Conservation (phyloP, 2,329 filamentous ascomycete species). For the Calonectria fujianensis region DNA sequence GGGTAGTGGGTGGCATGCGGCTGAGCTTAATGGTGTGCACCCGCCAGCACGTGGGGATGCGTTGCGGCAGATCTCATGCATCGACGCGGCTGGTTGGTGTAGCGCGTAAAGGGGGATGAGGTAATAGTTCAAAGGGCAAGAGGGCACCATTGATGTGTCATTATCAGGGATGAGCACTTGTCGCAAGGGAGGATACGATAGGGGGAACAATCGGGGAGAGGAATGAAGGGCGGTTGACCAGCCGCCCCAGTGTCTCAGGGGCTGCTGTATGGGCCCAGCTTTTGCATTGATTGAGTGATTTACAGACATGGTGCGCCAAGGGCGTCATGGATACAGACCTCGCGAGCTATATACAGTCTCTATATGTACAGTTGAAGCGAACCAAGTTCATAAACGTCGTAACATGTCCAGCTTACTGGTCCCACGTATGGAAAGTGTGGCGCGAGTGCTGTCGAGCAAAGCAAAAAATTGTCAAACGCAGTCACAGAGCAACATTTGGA, state of each 20-base stretch:
- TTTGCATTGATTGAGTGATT: conserved; percentile 8
- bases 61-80: conserved; percentile 10
- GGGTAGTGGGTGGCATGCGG: conserved; percentile 15
- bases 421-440: background rate
- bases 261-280: background rate
- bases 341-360: conserved; percentile 5
- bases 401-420: background rate
- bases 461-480: background rate
- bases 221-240: conserved; percentile 47
- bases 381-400: background rate
- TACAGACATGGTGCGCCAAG: background rate
- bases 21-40: background rate
- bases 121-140: background rate
- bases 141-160: conserved; percentile 3
- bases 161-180: conserved; percentile 29
- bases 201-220: conserved; percentile 21
- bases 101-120: background rate
- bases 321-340: background rate
- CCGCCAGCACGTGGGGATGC: conserved; percentile 12
- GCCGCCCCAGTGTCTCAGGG: conserved; percentile 47
- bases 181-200: conserved; percentile 27
- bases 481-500: background rate
- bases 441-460: background rate
- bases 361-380: conserved; percentile 20
- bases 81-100: conserved; percentile 25